Base-by-base conservation (phyloP, 768 basidiomycete genomes). In the Albatrellus ellisii region DNA sequence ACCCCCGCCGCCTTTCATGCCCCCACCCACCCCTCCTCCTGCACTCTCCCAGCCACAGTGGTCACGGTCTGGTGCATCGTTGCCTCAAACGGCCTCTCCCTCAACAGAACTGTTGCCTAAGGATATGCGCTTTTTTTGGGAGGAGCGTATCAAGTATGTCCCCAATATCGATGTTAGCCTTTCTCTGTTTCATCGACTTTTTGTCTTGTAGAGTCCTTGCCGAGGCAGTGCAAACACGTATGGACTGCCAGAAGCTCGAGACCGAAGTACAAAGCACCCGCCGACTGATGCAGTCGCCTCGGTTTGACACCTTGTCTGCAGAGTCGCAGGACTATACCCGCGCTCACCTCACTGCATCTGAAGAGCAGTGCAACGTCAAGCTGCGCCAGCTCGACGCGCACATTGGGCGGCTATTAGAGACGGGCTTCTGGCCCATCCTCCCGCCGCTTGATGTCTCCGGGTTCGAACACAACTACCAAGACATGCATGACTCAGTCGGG, bases 371-470 rank as follows among this genome's bases (percentile, higher is more conserved):
- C 28, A 55, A 54, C 4, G 45, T 15, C 20, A 65, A 63, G 43
- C 59, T 61, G 46, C 54, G 52, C 27, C 58, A 61, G 22, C 45
- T 68, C 25, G 60, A 57, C 26, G 51, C 49, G 2, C 28, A 41
- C 10, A 39, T 64, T 14, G 53, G 50, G 25, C 56, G 51, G 17
- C 57, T 69, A 11, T 39, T 62, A 4, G 59, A 58, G 20, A 52
- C 55, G 35, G 56, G 56, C 14, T 68, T 65, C 44, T 69, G 68
- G 67, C 68, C 67, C 4, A 36, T 59, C 25, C n/a, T 63, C 3
- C 54, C 52, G 17, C 38, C 44, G 5, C 46, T 57, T n/a, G 52
- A 55, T 14, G 36, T 56, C 12, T 46, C 52, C n/a, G 43, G 40
- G 9, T 15, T 53, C 26, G 50, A 56, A 14, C 14, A 26, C 18